Evolutionary conservation across 805 yeast species (phyloP), one percentile per base, ranked within the genome.

Genomic region (Saccharomycopsis sp.): DNA sequence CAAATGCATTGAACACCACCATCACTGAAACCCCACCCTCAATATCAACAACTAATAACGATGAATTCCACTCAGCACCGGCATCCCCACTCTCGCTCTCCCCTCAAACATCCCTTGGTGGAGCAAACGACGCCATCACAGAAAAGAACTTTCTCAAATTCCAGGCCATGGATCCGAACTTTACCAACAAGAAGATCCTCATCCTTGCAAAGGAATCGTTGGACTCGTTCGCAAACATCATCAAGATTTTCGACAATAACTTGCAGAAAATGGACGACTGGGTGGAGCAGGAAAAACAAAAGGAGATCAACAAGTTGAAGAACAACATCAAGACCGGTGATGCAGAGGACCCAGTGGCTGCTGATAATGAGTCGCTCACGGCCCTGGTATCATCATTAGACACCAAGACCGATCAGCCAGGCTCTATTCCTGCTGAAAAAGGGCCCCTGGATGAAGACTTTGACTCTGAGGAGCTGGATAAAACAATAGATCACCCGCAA

Each of bases 121-220:
- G 10, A 10, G 17, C 9, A 30, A 13, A 30, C 9, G 17, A 30
- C 17, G 18, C 30, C 5, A 7, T n/a, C n/a, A 12, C 34, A 4
- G 52, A 48, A 7, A 42, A 51, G 4, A 41, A 40, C 6, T 50
- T 48, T 34, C 52, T 45, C 18, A 43, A 43, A 12, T 42, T 45
- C 30, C 30, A 38, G 10, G 38, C 37, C 8, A 36, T 42, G 27
- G 49, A 45, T 32, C 46, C 45, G 6, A 43, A 43, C 20, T 39
- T 43, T 22, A 62, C 73, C 7, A 82, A 85, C 55, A 85, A 83
- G 17, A 76, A 80, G 48, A 83, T 86, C 1, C 62, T 92, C 19
- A 70, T 82, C 4, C 66, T 89, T 46, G 96, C 97, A 0, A 80
- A 81, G 50, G 98, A 92, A 58, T 80, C 95, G 0, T 63, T 89